Conservation (phyloP, 176 grass and related monocot species). For the Carex littledalei region DNA sequence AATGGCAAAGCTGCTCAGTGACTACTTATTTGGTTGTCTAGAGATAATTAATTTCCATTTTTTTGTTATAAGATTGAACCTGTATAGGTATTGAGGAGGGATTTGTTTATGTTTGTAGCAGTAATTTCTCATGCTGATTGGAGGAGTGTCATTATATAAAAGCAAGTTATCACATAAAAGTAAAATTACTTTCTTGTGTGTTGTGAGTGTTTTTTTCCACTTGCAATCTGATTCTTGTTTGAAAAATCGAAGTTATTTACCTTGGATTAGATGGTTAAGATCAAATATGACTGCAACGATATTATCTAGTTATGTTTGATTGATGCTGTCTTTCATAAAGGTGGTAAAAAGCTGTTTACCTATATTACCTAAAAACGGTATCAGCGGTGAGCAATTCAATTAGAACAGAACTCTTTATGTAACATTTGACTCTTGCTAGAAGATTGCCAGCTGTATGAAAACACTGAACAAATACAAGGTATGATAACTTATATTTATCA, state of each 20-base stretch:
- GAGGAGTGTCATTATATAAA: not conserved
- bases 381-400: not conserved
- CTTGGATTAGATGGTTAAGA: not conserved
- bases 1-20: constrained; percentile 42
- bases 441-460: not conserved
- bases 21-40: not conserved
- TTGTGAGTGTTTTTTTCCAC: not conserved
- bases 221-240: not conserved
- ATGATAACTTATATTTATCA: not conserved
- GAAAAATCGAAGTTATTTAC: not conserved
- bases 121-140: not conserved
- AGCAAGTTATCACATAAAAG: not conserved
- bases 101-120: not conserved
- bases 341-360: not conserved
- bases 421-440: not conserved
- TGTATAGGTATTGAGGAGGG: not conserved
- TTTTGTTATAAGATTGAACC: not conserved
- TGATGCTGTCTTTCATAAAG: not conserved
- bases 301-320: not conserved
- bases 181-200: not conserved
- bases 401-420: not conserved
- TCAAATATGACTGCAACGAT: not conserved
- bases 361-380: not conserved
- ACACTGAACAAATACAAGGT: not conserved
- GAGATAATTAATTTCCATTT: not conserved